Percentiles rank a stretch among this genome's conserved stretches.
Evolutionary conservation across 2,329 filamentous ascomycete species (phyloP).

Genomic region (Sporothrix phasma): DNA sequence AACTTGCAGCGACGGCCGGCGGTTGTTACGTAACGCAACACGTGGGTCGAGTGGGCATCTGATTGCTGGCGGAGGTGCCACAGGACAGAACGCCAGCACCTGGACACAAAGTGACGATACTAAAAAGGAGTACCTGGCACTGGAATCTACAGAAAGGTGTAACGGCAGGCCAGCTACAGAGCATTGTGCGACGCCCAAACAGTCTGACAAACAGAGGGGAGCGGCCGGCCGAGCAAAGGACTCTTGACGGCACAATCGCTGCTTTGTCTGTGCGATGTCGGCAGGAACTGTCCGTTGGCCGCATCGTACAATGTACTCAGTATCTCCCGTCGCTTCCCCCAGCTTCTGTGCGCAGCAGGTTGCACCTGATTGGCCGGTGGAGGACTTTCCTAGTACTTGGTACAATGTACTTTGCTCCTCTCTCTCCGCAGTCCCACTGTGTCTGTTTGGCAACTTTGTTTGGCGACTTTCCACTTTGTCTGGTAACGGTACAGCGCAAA

Average conservation of each 20-base stretch:
- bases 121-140: not conserved
- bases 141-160: not conserved
- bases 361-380: not conserved
- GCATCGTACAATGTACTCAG: too few species aligned
- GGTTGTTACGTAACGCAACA: conserved; percentile 8
- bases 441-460: not conserved
- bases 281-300: not conserved
- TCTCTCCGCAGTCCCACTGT: conserved; percentile 1
- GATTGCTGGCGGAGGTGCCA: conserved; percentile 4
- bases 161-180: not conserved
- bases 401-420: not conserved
- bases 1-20: not conserved
- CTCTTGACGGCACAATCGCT: not conserved
- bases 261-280: not conserved
- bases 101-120: not conserved
- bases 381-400: not conserved
- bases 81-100: not conserved
- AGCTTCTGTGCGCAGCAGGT: too few species aligned
- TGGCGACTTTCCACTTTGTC: too few species aligned
- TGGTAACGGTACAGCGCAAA: conserved; percentile 1
- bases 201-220: not conserved
- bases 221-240: not conserved
- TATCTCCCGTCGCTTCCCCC: not conserved
- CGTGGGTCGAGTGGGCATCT: conserved; percentile 6
- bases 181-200: not conserved